A percentile compares a stretch with the other conserved stretches of the same genome.
These are phyloP conservation scores for Roridomyces roridus DNA, from an alignment of 768 basidiomycete species.

Conservation along the genomic window DNA sequence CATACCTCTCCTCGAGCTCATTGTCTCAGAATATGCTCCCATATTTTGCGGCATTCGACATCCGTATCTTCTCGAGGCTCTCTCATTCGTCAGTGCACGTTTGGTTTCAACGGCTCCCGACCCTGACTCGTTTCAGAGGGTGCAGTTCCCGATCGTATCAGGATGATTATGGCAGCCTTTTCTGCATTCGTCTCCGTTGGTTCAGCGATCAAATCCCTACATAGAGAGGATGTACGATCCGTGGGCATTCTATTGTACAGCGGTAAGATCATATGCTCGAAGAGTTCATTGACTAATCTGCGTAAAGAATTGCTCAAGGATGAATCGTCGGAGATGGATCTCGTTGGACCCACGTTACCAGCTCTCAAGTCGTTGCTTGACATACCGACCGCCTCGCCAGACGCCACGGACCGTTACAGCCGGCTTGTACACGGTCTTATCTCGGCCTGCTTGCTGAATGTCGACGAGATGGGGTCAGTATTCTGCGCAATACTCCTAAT, in stretches of 20 bases:
- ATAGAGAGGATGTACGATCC: slow-evolving; percentile 78
- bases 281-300: not conserved
- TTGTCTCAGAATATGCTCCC: slow-evolving; percentile 84
- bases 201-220: slow-evolving; percentile 55
- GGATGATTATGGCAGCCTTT: slow-evolving; percentile 70
- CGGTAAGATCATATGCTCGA: slow-evolving; percentile 49
- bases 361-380: slow-evolving; percentile 79
- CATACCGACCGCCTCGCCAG: slow-evolving; percentile 46
- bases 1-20: slow-evolving; percentile 60
- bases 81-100: slow-evolving; percentile 51
- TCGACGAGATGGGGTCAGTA: slow-evolving; percentile 90
- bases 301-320: slow-evolving; percentile 79
- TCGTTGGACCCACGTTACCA: slow-evolving; percentile 82
- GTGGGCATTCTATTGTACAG: slow-evolving; percentile 82
- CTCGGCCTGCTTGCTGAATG: slow-evolving; percentile 83
- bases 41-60: slow-evolving; percentile 75
- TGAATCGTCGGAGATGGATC: slow-evolving; percentile 79
- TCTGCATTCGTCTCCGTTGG: slow-evolving; percentile 66
- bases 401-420: slow-evolving; percentile 58
- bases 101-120: not conserved
- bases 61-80: slow-evolving; percentile 55
- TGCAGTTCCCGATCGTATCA: slow-evolving; percentile 59
- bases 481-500: not conserved
- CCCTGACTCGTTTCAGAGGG: slow-evolving; percentile 47
- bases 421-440: slow-evolving; percentile 78